Evolutionary conservation across 192 early-diverging fungal genomes (phyloP), one percentile per base, ranked within the genome.

Genomic region (Podila horticola): DNA sequence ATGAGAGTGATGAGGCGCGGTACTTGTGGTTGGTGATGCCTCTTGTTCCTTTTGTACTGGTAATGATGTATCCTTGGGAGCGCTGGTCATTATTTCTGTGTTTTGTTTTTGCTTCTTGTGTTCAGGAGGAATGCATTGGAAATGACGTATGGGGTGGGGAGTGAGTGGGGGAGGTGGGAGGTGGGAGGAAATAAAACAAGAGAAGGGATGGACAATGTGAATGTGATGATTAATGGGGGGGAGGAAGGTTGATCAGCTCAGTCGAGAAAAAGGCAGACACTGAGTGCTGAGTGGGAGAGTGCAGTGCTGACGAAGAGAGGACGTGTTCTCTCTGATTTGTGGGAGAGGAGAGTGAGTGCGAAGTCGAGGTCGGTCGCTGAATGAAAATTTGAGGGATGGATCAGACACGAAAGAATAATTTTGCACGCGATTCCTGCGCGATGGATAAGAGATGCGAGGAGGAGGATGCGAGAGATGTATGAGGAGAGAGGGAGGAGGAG

Each of bases 331-430:
- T 41, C 24, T 28, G 1, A 7, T n/a, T n/a, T 49, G 64, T 17
- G 49, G 19, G 29, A 57, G 34, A 68, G 41, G 41, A 45, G 41
- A 45, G 41, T 17, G 13, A 45, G 0, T 45, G 41, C 41, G 41
- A 45, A 45, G 41, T 45, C 41, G 15, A 45, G 15, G 41, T 0
- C 41, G 11, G 41, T 45, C 41, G 41, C 41, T 45, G 41, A 17
- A 45, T 45, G 41, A 45, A 45, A 36, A 36, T 36, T 45, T 45
- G 13, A 41, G 12, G 38, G 38, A 12, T 9, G 15, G 41, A 45
- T 45, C 92, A 66, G 96, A 48, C 11, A 49, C 64, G 20, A 20
- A 29, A 19, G 19, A 13, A 19, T 6, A 0, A 12, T 20, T 45
- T 19, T 11, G 19, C 62, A 26, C 59, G 22, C 30, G 28, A 29